Evolutionary conservation across 2,329 filamentous ascomycete species (phyloP).

Genomic region (Nemania sp.): DNA sequence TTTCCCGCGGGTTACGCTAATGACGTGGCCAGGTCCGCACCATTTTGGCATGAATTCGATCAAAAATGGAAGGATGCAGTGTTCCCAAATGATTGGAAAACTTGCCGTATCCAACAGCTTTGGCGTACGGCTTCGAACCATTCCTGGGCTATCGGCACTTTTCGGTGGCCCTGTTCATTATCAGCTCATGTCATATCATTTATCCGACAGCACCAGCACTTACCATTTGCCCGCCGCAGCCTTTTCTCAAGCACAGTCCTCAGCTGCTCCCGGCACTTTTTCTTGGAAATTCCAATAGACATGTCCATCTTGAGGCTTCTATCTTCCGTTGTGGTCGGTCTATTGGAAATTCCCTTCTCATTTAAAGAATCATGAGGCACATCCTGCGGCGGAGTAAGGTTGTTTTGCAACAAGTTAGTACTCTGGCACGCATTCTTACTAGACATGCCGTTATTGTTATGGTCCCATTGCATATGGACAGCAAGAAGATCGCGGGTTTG

Average conservation of each 20-base stretch:
- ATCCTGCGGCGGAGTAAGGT: background rate
- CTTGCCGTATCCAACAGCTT: slow-evolving; percentile 40
- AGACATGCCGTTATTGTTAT: slow-evolving; percentile 32
- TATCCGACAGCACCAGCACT: slow-evolving; percentile 14
- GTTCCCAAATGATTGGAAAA: slow-evolving; percentile 49
- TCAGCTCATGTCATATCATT: background rate
- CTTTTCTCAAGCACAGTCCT: slow-evolving; percentile 42
- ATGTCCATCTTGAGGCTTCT: slow-evolving; percentile 35
- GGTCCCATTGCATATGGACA: slow-evolving; percentile 44
- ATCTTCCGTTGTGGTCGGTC: slow-evolving; percentile 25
- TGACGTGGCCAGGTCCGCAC: slow-evolving; percentile 45
- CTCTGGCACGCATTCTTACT: slow-evolving; percentile 24
- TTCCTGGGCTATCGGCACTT: slow-evolving; percentile 41
- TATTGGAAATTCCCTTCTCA: background rate
- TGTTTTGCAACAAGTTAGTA: slow-evolving; percentile 20
- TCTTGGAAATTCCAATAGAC: slow-evolving; percentile 41
- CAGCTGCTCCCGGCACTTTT: slow-evolving; percentile 43
- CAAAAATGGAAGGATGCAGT: slow-evolving; percentile 49
- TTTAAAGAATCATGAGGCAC: background rate
- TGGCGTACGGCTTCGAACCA: slow-evolving; percentile 34
- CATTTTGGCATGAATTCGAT: slow-evolving; percentile 47
- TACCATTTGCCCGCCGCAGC: slow-evolving; percentile 35
- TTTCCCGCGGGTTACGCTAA: slow-evolving; percentile 45
- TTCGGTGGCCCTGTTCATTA: slow-evolving; percentile 30
- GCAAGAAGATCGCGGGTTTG: slow-evolving; percentile 41